Percentiles rank a stretch among this genome's conserved stretches.
Evolutionary conservation across 2,329 filamentous ascomycete species (phyloP).

Genomic region (Calonectria hawksworthii): DNA sequence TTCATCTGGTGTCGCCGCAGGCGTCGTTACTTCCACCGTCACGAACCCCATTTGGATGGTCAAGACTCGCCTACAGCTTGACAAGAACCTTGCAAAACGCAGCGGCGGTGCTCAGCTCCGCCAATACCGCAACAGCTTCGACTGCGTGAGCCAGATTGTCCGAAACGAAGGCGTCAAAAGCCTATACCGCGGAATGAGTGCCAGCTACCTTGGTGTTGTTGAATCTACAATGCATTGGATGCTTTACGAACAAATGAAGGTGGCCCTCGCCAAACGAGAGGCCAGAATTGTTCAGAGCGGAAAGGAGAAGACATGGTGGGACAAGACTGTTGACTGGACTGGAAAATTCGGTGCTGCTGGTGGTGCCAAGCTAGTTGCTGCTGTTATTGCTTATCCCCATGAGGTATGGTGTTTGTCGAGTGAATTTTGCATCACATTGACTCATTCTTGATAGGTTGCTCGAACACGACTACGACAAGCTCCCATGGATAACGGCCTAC

Average conservation of each 20-base stretch:
- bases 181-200: conserved; percentile 91
- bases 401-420: conserved; percentile 70
- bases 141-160: conserved; percentile 88
- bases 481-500: conserved; percentile 77
- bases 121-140: conserved; percentile 88
- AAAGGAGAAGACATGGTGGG: conserved; percentile 76
- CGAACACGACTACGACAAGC: conserved; percentile 88
- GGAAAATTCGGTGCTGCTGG: conserved; percentile 86
- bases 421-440: not conserved
- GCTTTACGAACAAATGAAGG: conserved; percentile 93
- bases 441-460: conserved; percentile 70
- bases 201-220: conserved; percentile 90
- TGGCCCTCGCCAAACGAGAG: conserved; percentile 75
- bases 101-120: conserved; percentile 68
- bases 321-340: conserved; percentile 81
- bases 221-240: conserved; percentile 96
- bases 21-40: conserved; percentile 87
- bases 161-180: conserved; percentile 84
- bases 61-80: conserved; percentile 92
- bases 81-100: conserved; percentile 82
- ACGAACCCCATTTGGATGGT: conserved; percentile 98
- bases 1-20: conserved; percentile 80
- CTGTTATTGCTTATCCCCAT: conserved; percentile 90
- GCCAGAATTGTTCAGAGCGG: conserved; percentile 69
- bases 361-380: conserved; percentile 86